Conservation (phyloP, 2,329 filamentous ascomycete genomes). For the Sphaerostilbella broomeana region DNA sequence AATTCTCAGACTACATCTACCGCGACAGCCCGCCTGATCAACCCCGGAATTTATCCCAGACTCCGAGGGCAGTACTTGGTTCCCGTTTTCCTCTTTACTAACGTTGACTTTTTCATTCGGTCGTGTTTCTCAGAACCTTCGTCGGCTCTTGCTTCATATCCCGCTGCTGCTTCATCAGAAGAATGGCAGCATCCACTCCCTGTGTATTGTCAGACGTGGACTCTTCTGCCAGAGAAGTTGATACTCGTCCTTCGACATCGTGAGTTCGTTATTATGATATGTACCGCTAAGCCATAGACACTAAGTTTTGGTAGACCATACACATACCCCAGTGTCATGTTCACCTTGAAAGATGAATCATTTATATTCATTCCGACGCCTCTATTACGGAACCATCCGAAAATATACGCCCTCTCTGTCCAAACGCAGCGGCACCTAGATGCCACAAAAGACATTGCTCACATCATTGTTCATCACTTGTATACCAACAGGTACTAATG, state of each 20-base stretch:
- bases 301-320: slow-evolving; percentile 1
- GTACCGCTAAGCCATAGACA: background rate
- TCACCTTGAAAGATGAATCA: slow-evolving; percentile 6
- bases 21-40: too few relatives aligned
- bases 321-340: background rate
- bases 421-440: background rate
- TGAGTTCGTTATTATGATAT: background rate
- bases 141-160: too few relatives aligned
- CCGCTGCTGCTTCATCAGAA: background rate
- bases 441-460: slow-evolving; percentile 5
- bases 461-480: slow-evolving; percentile 11
- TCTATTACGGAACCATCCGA: slow-evolving; percentile 1
- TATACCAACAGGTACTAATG: slow-evolving; percentile 10
- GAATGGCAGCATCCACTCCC: background rate
- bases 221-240: background rate
- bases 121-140: too few relatives aligned
- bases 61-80: too few relatives aligned
- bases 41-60: too few relatives aligned
- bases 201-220: background rate
- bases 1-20: too few relatives aligned
- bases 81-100: too few relatives aligned
- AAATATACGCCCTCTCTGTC: background rate
- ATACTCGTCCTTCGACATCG: slow-evolving; percentile 1
- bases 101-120: too few relatives aligned
- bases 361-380: slow-evolving; percentile 4